These are phyloP conservation scores for Wolfiporia cocos DNA, from an alignment of 1,284 basidiomycete genomes.

Conservation along the genomic window DNA sequence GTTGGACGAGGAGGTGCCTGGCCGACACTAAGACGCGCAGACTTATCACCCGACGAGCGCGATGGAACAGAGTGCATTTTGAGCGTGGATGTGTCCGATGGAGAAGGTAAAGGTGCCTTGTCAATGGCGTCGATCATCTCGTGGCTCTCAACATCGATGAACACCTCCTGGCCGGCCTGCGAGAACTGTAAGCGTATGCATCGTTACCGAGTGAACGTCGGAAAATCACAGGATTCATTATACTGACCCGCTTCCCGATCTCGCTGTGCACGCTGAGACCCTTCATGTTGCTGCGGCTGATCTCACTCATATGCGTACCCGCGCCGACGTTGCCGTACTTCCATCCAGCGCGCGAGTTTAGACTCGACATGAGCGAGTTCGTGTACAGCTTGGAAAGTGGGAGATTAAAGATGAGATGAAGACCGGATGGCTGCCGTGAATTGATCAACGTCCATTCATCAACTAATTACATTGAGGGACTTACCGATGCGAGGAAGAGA, in stretches of 20 bases:
- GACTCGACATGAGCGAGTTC: constrained; percentile 28
- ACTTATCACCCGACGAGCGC: constrained; percentile 1
- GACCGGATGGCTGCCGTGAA: constrained; percentile 22
- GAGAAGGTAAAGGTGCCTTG: constrained; percentile 2
- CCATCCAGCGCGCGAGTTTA: constrained; percentile 28
- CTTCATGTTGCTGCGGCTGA: constrained; percentile 7
- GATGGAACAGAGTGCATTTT: constrained; percentile 3
- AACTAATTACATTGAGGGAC: constrained; percentile 6
- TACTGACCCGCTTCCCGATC: constrained; percentile 15
- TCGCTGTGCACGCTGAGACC: constrained; percentile 10
- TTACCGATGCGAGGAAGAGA: constrained; percentile 24
- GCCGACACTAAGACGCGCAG: constrained; percentile 3
- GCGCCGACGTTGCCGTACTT: constrained; percentile 20
- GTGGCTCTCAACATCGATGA: constrained; percentile 27
- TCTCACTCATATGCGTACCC: constrained; percentile 7
- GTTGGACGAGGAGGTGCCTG: constrained; percentile 1
- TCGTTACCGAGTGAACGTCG: constrained; percentile 2
- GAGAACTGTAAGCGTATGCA: background rate
- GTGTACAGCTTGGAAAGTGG: constrained; percentile 29
- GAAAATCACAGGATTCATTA: constrained; percentile 10
- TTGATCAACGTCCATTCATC: no score
- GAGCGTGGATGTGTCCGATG: constrained; percentile 1
- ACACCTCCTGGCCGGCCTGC: constrained; percentile 24
- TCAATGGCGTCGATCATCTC: constrained; percentile 21
- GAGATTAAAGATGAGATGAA: constrained; percentile 28